Conservation (phyloP, 75 land plant species). For the Azolla pinnata region DNA sequence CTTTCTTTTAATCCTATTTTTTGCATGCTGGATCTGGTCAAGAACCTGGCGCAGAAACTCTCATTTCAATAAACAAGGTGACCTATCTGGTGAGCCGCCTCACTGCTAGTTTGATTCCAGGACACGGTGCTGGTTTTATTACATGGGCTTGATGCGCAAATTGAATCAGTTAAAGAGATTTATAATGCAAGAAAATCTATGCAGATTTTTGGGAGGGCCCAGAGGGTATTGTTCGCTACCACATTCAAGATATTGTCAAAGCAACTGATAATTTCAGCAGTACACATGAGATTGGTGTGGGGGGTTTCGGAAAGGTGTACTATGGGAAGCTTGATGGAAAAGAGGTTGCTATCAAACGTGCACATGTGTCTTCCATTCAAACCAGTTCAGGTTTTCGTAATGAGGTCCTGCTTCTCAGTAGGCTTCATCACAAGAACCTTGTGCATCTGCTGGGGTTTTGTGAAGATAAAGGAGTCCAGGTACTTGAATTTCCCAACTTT, state of each 20-base stretch:
- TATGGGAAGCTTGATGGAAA: slow-evolving; percentile 54
- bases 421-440: slow-evolving; percentile 76
- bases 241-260: slow-evolving; percentile 13
- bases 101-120: too few relatives aligned
- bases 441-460: slow-evolving; percentile 84
- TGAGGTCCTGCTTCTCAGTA: slow-evolving; percentile 72
- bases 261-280: slow-evolving; percentile 72
- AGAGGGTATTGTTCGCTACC: slow-evolving; percentile 9
- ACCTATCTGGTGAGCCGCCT: too few relatives aligned
- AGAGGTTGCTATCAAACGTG: slow-evolving; percentile 67
- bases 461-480: slow-evolving; percentile 39
- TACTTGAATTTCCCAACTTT: neutral
- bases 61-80: too few relatives aligned
- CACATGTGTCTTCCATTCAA: slow-evolving; percentile 53
- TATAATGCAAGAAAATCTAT: too few relatives aligned
- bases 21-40: neutral
- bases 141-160: too few relatives aligned
- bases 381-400: slow-evolving; percentile 71
- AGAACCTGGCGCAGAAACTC: neutral
- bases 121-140: too few relatives aligned
- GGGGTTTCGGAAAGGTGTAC: slow-evolving; percentile 88
- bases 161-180: too few relatives aligned
- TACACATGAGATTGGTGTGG: slow-evolving; percentile 56
- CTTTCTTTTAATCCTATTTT: neutral
- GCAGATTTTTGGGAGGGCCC: slow-evolving; percentile 18